Percentiles rank a stretch among this genome's conserved stretches.
These are phyloP conservation scores for Penicillium sp. DNA, from an alignment of 2,329 filamentous ascomycete genomes.

Conservation along the genomic window DNA sequence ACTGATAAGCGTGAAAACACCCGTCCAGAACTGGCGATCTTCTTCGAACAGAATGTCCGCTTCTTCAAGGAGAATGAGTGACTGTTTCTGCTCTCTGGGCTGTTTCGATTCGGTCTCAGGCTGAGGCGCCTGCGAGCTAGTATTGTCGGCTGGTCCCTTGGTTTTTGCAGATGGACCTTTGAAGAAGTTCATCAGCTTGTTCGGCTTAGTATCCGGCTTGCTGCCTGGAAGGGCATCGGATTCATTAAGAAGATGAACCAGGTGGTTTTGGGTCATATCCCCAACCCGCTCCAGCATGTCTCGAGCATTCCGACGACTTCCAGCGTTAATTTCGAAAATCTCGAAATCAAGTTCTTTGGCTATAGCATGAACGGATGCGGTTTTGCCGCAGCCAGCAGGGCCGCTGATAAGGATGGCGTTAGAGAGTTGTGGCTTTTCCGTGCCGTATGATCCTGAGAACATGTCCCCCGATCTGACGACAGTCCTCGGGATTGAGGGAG, in stretches of 20 bases:
- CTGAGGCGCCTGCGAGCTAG: conserved; percentile 23
- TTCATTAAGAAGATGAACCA: conserved; percentile 63
- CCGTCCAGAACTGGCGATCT: conserved; percentile 92
- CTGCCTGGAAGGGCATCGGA: conserved; percentile 26
- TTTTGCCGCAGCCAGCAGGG: conserved; percentile 88
- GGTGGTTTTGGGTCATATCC: conserved; percentile 94
- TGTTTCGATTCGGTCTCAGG: conserved; percentile 37
- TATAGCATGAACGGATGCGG: conserved; percentile 85
- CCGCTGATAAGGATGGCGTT: conserved; percentile 90
- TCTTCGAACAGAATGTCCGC: conserved; percentile 93
- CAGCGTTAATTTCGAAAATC: conserved; percentile 90
- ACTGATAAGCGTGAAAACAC: conserved; percentile 72
- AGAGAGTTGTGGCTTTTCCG: conserved; percentile 55
- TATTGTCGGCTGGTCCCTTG: conserved; percentile 20
- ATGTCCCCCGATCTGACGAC: conserved; percentile 45
- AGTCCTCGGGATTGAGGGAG: conserved; percentile 40
- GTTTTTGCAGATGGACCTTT: conserved; percentile 52
- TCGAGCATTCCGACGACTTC: conserved; percentile 79
- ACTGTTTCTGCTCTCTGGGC: conserved; percentile 73
- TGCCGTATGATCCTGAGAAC: conserved; percentile 31
- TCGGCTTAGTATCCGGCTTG: conserved; percentile 68
- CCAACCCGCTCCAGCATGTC: conserved; percentile 91
- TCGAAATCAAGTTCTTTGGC: conserved; percentile 91
- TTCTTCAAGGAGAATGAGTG: conserved; percentile 90
- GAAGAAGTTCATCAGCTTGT: conserved; percentile 81